Evolutionary conservation across 495 filamentous ascomycete species (phyloP).

Genomic region (Parachaetomium inaequale): DNA sequence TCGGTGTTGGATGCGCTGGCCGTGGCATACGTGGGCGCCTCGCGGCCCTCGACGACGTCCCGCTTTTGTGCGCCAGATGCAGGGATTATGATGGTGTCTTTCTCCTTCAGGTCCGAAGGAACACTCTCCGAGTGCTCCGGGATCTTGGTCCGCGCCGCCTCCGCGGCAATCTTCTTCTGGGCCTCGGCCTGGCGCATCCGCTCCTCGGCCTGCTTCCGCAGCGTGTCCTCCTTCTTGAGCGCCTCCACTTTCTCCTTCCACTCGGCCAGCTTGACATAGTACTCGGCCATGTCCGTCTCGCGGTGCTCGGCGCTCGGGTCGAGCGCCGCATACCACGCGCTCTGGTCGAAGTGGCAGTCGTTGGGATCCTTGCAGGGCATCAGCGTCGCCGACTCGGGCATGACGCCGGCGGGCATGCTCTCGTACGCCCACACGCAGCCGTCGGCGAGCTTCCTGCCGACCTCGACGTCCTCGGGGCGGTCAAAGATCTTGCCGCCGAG

Average conservation of each 20-base stretch:
- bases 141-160: slow-evolving; percentile 15
- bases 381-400: slow-evolving; percentile 73
- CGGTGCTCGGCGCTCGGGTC: slow-evolving; percentile 47
- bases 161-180: slow-evolving; percentile 19
- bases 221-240: slow-evolving; percentile 21
- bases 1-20: too few species aligned
- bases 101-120: slow-evolving; percentile 7
- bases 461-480: slow-evolving; percentile 71
- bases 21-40: not conserved
- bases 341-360: slow-evolving; percentile 75
- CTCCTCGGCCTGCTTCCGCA: slow-evolving; percentile 12
- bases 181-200: not conserved
- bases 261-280: slow-evolving; percentile 33
- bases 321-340: slow-evolving; percentile 53
- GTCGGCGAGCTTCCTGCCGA: slow-evolving; percentile 78
- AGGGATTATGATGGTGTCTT: not conserved
- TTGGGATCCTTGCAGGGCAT: slow-evolving; percentile 63
- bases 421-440: slow-evolving; percentile 96
- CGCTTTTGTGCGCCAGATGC: not conserved
- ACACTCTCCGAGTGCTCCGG: not conserved
- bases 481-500: slow-evolving; percentile 85
- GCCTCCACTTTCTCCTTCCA: slow-evolving; percentile 31
- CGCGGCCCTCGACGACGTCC: not conserved
- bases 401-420: slow-evolving; percentile 74
- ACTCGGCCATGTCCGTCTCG: slow-evolving; percentile 40